Conservation (phyloP, 192 early-diverging fungal genomes). For the Coemansia asiatica region DNA sequence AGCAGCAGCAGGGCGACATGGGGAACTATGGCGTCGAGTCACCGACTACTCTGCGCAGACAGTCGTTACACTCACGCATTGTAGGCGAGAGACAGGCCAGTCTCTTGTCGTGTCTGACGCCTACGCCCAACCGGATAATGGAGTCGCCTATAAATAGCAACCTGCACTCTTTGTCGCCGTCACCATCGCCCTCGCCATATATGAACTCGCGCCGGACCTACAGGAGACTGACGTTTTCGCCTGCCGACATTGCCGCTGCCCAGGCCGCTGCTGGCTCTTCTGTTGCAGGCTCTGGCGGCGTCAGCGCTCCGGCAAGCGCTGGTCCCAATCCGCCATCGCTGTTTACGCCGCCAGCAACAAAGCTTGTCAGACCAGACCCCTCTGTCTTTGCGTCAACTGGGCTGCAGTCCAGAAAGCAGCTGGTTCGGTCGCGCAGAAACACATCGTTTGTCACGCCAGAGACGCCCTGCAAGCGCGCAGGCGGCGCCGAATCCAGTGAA, state of each 20-base stretch:
- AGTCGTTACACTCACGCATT: slow-evolving; percentile 4
- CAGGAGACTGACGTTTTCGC: slow-evolving; percentile 46
- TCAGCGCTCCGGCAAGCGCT: slow-evolving; percentile 14
- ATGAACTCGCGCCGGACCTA: slow-evolving; percentile 6
- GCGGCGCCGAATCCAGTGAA: neutral
- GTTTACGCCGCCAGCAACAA: slow-evolving; percentile 56
- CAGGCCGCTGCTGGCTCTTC: slow-evolving; percentile 26
- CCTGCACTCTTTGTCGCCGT: slow-evolving; percentile 28
- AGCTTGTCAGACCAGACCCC: slow-evolving; percentile 55
- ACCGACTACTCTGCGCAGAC: slow-evolving; percentile 11
- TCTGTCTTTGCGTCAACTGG: slow-evolving; percentile 54
- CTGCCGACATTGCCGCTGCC: slow-evolving; percentile 23
- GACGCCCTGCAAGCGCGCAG: slow-evolving; percentile 46
- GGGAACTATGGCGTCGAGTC: slow-evolving; percentile 8
- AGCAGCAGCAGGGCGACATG: neutral
- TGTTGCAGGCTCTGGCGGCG: slow-evolving; percentile 15
- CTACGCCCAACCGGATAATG: slow-evolving; percentile 10
- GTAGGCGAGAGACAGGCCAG: slow-evolving; percentile 8
- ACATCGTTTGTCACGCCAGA: slow-evolving; percentile 40
- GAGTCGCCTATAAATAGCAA: slow-evolving; percentile 5
- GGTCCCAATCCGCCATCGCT: slow-evolving; percentile 7
- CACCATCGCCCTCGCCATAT: slow-evolving; percentile 12
- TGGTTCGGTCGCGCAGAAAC: slow-evolving; percentile 30
- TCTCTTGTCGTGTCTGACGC: slow-evolving; percentile 29
- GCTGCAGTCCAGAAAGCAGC: slow-evolving; percentile 51